A percentile compares a stretch with the other conserved stretches of the same genome.
Evolutionary conservation across 2,329 filamentous ascomycete species (phyloP).

Genomic region (Colletotrichum tropicicola): DNA sequence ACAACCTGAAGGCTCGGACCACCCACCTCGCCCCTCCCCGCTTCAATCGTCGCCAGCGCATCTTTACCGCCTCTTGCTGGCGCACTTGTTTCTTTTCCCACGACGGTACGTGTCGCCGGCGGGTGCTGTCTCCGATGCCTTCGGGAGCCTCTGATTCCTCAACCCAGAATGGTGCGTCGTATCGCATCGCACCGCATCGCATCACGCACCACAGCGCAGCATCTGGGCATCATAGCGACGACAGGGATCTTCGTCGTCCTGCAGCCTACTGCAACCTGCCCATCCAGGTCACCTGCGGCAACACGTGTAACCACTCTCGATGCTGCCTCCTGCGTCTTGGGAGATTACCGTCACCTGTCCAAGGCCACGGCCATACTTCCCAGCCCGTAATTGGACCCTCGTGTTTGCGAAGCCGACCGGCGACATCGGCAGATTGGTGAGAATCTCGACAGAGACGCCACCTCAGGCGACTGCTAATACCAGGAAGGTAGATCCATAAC

Average conservation of each 20-base stretch:
- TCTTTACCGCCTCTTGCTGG: constrained; percentile 21
- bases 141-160: background rate
- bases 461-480: no score
- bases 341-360: constrained; percentile 7
- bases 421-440: constrained; percentile 8
- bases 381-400: background rate
- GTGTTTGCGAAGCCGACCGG: no score
- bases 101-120: no score
- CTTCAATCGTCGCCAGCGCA: constrained; percentile 17
- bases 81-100: background rate
- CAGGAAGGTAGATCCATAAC: no score
- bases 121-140: background rate
- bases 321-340: background rate
- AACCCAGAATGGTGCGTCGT: background rate
- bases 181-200: background rate
- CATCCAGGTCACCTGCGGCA: constrained; percentile 24
- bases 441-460: constrained; percentile 34
- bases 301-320: constrained; percentile 30
- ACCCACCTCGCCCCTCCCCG: constrained; percentile 2
- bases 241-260: constrained; percentile 22
- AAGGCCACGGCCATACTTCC: background rate
- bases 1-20: no score
- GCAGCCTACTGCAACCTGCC: constrained; percentile 23
- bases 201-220: background rate
- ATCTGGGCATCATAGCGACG: background rate